Base-by-base conservation (phyloP, 495 filamentous ascomycete genomes). In the Neurospora intermedia region DNA sequence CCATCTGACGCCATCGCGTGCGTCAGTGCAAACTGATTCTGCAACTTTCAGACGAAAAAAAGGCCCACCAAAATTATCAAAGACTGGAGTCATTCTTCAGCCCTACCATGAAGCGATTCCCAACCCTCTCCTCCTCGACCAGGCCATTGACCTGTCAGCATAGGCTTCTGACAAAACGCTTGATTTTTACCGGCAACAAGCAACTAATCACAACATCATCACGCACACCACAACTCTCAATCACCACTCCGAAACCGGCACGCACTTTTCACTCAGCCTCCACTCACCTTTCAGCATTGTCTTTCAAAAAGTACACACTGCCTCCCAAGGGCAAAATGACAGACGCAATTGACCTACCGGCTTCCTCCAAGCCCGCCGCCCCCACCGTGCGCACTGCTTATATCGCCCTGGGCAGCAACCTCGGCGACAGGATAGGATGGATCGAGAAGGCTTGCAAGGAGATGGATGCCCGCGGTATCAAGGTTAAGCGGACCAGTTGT, bases 321-420 rank as follows among this genome's bases (percentile, higher is more conserved):
- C 77, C 78, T 27, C 70, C 11, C 45, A 77, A 69, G 42, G 69
- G 35, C 11, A 40, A 45, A 43, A 74, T 42, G 76, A 46, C 70
- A 71, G 62, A 42, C 23, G n/a, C 31, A 39, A 43, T 41, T 15
- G 18, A 40, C 31, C 41, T 27, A 4, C 66, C 18, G 41, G 66
- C 39, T 35, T 69, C 40, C 16, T 66, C 54, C 54, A 66, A 66
- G 54, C 54, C 54, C 54, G 54, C 54, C 27, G 27, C 27, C 39
- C n/a, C 76, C 42, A 74, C 74, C 23, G 76, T 74, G 77, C 74
- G 79, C 73, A 82, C 80, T 43, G 94, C 91, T 0, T 97, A 91
- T 76, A 89, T 99, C 75, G 96, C 96, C 11, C 82, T 99, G 7
- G 96, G 96, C 7, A 97, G 95, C 80, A 99, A 99, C 83, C 81